phyloP scores from a whole-genome alignment of 2,329 filamentous ascomycete species.

The Diaporthe citrichinensis region DNA sequence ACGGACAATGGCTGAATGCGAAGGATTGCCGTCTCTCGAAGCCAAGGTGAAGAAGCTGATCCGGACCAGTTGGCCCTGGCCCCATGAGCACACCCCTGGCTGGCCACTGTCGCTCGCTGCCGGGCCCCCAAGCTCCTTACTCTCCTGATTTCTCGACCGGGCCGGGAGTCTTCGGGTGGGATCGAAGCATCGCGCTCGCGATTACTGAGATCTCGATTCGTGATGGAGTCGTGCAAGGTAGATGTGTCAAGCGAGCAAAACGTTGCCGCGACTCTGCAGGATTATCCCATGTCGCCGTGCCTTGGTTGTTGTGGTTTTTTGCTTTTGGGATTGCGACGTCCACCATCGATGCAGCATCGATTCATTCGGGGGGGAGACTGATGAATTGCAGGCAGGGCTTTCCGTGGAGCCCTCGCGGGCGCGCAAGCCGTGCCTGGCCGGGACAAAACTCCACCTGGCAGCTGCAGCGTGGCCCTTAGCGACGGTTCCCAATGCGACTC shows the following conservation, averaged over 20 bases:
- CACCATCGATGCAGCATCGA: constrained; percentile 16
- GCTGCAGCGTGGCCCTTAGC: constrained; percentile 13
- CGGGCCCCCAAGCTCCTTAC: background rate
- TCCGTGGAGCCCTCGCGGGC: constrained; percentile 3
- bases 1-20: background rate
- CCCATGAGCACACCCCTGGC: constrained; percentile 4
- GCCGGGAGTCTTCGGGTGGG: constrained; percentile 30
- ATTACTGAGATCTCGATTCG: constrained; percentile 18
- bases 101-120: constrained; percentile 23
- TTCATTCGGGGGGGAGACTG: background rate
- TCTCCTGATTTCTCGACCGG: constrained; percentile 33
- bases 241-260: constrained; percentile 23
- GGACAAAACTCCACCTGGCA: constrained; percentile 26
- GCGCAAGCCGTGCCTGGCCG: background rate
- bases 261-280: background rate
- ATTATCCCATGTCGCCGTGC: background rate
- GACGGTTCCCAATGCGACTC: constrained; percentile 16
- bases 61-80: background rate
- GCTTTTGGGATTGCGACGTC: constrained; percentile 2
- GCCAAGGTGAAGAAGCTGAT: background rate
- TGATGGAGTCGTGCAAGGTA: constrained; percentile 18
- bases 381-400: background rate
- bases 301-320: constrained; percentile 8
- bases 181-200: constrained; percentile 21
- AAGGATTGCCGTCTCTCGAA: background rate